Evolutionary conservation across 2,329 filamentous ascomycete genomes (phyloP).

Genomic region (Calcarisporium arbuscula): DNA sequence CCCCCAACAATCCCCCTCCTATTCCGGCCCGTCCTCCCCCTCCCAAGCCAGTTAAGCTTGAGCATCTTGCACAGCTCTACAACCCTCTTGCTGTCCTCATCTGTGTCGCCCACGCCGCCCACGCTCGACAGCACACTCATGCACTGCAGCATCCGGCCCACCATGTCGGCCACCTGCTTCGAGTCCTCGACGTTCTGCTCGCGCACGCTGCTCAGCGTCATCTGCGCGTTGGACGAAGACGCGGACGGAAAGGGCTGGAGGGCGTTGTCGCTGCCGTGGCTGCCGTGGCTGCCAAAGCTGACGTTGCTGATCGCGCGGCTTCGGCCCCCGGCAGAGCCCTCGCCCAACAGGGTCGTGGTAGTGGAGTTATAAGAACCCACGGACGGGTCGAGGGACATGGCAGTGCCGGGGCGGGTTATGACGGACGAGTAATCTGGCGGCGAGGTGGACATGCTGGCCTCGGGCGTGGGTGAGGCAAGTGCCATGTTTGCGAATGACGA

Average conservation of each 20-base stretch:
- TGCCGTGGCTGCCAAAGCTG: conserved; percentile 52
- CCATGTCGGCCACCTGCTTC: conserved; percentile 84
- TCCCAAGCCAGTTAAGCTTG: conserved; percentile 94
- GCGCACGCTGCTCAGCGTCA: conserved; percentile 37
- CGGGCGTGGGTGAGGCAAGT: conserved; percentile 46
- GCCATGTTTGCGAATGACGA: conserved; percentile 46
- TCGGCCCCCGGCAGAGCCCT: conserved; percentile 51
- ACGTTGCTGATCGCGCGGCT: conserved; percentile 85
- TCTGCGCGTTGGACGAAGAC: conserved; percentile 37
- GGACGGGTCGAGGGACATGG: conserved; percentile 66
- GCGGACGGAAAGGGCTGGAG: conserved; percentile 47
- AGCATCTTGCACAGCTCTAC: conserved; percentile 78
- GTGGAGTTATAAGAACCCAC: conserved; percentile 76
- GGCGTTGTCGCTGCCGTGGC: conserved; percentile 30
- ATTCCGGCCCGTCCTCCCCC: conserved; percentile 84
- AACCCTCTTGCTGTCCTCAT: conserved; percentile 71
- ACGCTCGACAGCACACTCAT: conserved; percentile 82
- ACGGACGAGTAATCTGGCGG: conserved; percentile 42
- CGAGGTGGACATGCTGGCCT: conserved; percentile 44
- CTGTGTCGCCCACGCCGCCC: conserved; percentile 53
- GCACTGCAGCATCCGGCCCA: conserved; percentile 93
- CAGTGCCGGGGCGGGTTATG: conserved; percentile 60
- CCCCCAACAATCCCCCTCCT: conserved; percentile 81
- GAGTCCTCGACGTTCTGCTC: conserved; percentile 61
- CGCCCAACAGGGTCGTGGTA: conserved; percentile 71